Evolutionary conservation across 140 eudicot species (phyloP), one percentile per base, ranked within the genome.

Genomic region (Anethum foeniculum): DNA sequence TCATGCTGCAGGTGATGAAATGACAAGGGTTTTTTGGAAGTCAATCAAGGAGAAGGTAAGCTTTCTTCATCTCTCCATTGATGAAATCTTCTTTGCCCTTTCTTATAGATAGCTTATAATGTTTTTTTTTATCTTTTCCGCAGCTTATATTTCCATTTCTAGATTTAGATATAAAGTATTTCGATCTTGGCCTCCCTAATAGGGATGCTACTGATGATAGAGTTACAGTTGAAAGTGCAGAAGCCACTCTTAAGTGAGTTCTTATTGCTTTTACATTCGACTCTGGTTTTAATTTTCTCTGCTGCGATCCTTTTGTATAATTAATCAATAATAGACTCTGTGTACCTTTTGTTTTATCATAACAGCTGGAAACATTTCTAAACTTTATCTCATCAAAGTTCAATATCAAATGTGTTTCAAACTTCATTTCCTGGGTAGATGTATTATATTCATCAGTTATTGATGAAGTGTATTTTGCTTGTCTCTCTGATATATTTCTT

Each of bases 131-230:
- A 34, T 3, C 5, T 64, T 81, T 52, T 43, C 85, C 4, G 75
- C 93, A 95, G 99, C 92, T 95, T 47, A 92, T 95, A 34, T 87
- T 90, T 65, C 99, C 99, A 27, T 95, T 95, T 75, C 32, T 95
- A 81, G 99, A 95, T 48, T 83, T 95, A 74, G 99, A 95, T 82
- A 95, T 95, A 0, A 95, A 95, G 87, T 95, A 95, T 85, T 95
- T 85, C 48, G 99, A 95, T 88, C 97, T 95, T 67, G 99, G 99
- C 79, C 97, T 95, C 82, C 93, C 93, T 56, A 90, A 95, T 79
- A 95, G 99, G 71, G 99, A 95, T 85, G 99, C 99, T 27, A 95
- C 99, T n/a, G 96, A 95, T 81, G 99, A 95, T 77, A 95, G 89
- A 84, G 97, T 95, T 80, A 95, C 99, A 21, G 49, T 92, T 23